Percentiles rank a stretch among this genome's conserved stretches.
phyloP scores from a whole-genome alignment of 306 rosid genomes.

The Inga leiocalycina region DNA sequence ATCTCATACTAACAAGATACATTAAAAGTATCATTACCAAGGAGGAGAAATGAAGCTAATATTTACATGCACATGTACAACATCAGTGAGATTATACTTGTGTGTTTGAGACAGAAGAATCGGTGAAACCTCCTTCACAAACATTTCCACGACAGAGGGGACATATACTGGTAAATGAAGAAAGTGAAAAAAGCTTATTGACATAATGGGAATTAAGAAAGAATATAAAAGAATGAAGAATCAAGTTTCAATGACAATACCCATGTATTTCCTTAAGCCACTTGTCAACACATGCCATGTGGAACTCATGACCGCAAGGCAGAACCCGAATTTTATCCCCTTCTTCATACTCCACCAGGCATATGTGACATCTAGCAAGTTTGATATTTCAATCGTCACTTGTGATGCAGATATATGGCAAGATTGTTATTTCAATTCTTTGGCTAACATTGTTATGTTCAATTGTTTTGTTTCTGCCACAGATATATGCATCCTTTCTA shows the following conservation, averaged over 20 bases:
- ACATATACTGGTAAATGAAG: background rate
- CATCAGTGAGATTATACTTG: background rate
- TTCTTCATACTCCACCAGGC: slow-evolving; percentile 1
- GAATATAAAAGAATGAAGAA: background rate
- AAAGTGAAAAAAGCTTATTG: background rate
- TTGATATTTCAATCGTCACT: too few relatives aligned
- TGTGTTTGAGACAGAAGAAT: background rate
- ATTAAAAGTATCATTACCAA: background rate
- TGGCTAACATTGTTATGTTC: background rate
- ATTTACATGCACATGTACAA: background rate
- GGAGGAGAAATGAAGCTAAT: background rate
- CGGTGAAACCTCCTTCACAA: background rate
- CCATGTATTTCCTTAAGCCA: slow-evolving; percentile 7
- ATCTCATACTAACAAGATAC: background rate
- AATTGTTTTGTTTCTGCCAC: background rate
- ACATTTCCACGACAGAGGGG: background rate
- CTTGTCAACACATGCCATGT: background rate
- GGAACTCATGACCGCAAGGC: background rate
- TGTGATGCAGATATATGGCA: background rate
- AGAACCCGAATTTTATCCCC: background rate
- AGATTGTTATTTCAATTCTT: background rate
- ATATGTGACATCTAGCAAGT: background rate
- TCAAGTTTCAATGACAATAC: background rate
- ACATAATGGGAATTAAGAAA: background rate
- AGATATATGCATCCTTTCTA: background rate